Evolutionary conservation across 805 yeast species (phyloP), one percentile per base, ranked within the genome.

Genomic region (Suhomyces emberorum): DNA sequence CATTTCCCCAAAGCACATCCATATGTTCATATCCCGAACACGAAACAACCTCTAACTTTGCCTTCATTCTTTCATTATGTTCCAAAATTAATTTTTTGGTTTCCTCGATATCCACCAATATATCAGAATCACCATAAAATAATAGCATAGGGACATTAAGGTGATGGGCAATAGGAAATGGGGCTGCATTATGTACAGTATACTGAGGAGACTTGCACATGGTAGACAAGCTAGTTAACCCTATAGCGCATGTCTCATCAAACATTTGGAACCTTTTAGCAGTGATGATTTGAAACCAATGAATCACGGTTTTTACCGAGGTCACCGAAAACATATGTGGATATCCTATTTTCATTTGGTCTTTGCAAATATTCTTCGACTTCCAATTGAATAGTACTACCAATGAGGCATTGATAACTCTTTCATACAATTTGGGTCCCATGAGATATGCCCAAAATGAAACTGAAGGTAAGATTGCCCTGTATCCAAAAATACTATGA

Each of bases 211-310:
- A 18, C 3, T 34, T 33, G 7, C 52, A 48, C 21, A 49, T 28
- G 1, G 46, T 44, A 3, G 55, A 42, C 30, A 58, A 44, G n/a
- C 41, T 42, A 5, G 59, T 48, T 12, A 46, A 27, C 3, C 64
- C 63, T 18, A 44, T 41, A 7, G 38, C 37, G 23, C 55, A 45
- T 2, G 62, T 57, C 43, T 59, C 63, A 38, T 57, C 52, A 38
- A 48, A 59, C 64, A 59, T 59, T 39, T 59, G 64, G 43, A 59
- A 59, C 28, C 61, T 39, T 39, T 48, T 51, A 15, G 56, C 43
- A 19, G 47, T 38, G 15, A 59, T 59, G 24, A 59, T 59, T 36
- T 59, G 64, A 38, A 59, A 59, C 64, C 64, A 59, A 39, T 59
- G 64, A 18, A 48, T 42, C 24, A 59, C 42, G 0, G 57, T 48